Base-by-base conservation (phyloP, 2,329 filamentous ascomycete species). In the Ceratocystis albifundus region DNA sequence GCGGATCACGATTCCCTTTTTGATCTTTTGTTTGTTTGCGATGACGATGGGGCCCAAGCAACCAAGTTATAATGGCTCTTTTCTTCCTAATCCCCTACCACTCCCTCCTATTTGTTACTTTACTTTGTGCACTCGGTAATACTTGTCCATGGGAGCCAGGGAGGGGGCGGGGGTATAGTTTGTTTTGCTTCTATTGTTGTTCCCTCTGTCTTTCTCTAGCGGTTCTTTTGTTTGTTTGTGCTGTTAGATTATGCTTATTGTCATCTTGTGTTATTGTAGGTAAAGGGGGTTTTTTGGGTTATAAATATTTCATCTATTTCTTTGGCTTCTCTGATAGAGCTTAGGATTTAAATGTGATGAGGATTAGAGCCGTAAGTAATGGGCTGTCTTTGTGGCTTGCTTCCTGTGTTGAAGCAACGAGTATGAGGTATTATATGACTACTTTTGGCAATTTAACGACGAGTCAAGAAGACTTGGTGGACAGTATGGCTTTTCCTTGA, bases 241-340 rank as follows among this genome's bases (percentile, higher is more conserved):
- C 3, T 59, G 30, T 59, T 59, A 28, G 55, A 36, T 59, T 59
- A 59, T 59, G 55, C 55, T 59, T 59, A 59, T 59, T 59, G 28
- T 59, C 55, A 59, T 59, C 15, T n/a, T 59, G 28, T 59, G 55
- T 20, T 59, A 12, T 15, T 17, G 55, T 12, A 28, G 15, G 30
- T 15, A n/a, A 4, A 59, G 28, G 20, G n/a, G n/a, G n/a, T n/a
- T n/a, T 36, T 59, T 36, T 36, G 22, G 28, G 5, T 8, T 59
- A 20, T 8, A 30, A n/a, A 20, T n/a, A 36, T 36, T 6, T 3
- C 28, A 32, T 36, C 17, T 28, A 17, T 59, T 59, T 20, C n/a
- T 22, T 55, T 55, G 10, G 50, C 15, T n/a, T 36, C 17, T n/a
- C 8, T 0, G 6, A 30, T 59, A 59, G n/a, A 17, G 55, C 55